A percentile compares a stretch with the other conserved stretches of the same genome.
These are phyloP conservation scores for Cladosporium austrohemisphaericum DNA, from an alignment of 2,329 filamentous ascomycete species.

Conservation along the genomic window DNA sequence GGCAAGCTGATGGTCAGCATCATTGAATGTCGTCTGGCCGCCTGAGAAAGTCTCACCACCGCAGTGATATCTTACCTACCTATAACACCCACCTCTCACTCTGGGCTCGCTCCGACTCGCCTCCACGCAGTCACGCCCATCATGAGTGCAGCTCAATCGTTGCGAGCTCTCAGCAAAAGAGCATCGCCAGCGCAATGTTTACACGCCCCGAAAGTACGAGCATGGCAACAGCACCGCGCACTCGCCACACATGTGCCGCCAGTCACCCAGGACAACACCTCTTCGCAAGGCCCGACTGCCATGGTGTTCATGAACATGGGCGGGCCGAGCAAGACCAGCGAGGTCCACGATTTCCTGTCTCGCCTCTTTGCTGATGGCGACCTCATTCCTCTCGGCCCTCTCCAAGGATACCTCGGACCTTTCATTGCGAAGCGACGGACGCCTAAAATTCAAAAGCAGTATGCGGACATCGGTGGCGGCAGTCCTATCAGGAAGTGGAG, in stretches of 20 bases:
- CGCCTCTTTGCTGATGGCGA: conserved; percentile 92
- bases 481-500: conserved; percentile 98
- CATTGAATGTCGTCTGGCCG: not conserved
- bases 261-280: conserved; percentile 71
- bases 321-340: conserved; percentile 79
- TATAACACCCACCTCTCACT: too few relatives aligned
- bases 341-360: conserved; percentile 86
- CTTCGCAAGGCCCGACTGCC: conserved; percentile 77
- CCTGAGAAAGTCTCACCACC: conserved; percentile 5
- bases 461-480: conserved; percentile 91
- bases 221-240: conserved; percentile 27
- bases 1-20: conserved; percentile 11
- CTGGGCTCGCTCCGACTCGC: not conserved
- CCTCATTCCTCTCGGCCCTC: conserved; percentile 86
- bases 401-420: conserved; percentile 87
- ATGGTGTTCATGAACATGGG: conserved; percentile 99
- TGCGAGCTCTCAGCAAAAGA: conserved; percentile 29
- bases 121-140: conserved; percentile 2
- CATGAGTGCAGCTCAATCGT: conserved; percentile 29
- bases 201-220: conserved; percentile 23
- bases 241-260: conserved; percentile 65
- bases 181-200: conserved; percentile 27
- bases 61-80: too few relatives aligned
- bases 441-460: conserved; percentile 95
- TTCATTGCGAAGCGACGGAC: conserved; percentile 82